Evolutionary conservation across 768 basidiomycete genomes (phyloP).

Genomic region (Serendipita sp.): DNA sequence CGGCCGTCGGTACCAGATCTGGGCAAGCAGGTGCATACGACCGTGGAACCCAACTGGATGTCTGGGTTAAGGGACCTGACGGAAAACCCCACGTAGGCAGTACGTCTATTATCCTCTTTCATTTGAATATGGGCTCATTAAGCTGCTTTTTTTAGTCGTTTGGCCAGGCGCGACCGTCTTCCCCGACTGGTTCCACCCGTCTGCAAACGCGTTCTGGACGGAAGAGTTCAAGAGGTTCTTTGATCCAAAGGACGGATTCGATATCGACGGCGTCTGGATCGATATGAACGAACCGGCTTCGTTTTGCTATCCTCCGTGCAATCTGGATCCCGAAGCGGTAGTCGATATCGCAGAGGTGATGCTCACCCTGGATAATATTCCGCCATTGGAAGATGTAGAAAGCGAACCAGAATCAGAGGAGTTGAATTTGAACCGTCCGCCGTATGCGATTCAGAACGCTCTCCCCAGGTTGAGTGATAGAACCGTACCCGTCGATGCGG

Average conservation of each 20-base stretch:
- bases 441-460: slow-evolving; percentile 42
- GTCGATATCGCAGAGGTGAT: not conserved
- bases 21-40: not conserved
- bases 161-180: not conserved
- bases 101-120: not conserved
- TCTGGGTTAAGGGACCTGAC: slow-evolving; percentile 1
- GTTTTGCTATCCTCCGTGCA: slow-evolving; percentile 15
- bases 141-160: not conserved
- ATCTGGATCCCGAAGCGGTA: not conserved
- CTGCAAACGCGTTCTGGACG: not conserved
- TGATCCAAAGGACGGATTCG: not conserved
- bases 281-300: slow-evolving; percentile 16
- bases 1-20: not conserved
- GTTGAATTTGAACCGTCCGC: slow-evolving; percentile 30
- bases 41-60: not conserved
- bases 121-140: not conserved
- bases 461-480: not conserved
- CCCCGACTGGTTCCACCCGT: slow-evolving; percentile 6
- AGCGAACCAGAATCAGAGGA: not conserved
- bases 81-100: slow-evolving; percentile 1
- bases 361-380: not conserved
- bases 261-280: slow-evolving; percentile 11
- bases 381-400: not conserved
- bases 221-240: slow-evolving; percentile 6
- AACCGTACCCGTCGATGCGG: slow-evolving; percentile 24